phyloP scores from a whole-genome alignment of 2,329 filamentous ascomycete species.

The Colletotrichum eleusines region DNA sequence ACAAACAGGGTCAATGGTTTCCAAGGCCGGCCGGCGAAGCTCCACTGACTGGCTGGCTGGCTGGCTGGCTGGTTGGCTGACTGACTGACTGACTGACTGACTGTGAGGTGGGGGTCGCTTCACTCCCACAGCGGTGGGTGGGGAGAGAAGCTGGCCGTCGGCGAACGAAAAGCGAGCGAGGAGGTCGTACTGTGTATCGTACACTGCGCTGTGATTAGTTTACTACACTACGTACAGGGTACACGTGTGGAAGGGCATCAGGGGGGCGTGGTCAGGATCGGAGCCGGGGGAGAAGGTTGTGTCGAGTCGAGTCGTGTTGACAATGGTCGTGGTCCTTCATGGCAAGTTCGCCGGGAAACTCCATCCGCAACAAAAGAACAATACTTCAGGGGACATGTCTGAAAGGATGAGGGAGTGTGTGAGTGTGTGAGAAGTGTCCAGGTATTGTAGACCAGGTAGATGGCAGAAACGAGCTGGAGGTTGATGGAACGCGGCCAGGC shows the following conservation, averaged over 20 bases:
- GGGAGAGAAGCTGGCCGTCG: not conserved
- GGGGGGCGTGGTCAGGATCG: too few species aligned
- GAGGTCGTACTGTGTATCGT: not conserved
- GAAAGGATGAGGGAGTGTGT: not conserved
- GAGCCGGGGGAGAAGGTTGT: too few species aligned
- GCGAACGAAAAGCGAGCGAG: slow-evolving; percentile 27
- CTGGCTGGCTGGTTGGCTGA: too few species aligned
- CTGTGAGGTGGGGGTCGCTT: slow-evolving; percentile 24
- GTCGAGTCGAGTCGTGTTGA: not conserved
- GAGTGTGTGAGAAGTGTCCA: slow-evolving; percentile 1
- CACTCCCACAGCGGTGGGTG: slow-evolving; percentile 26
- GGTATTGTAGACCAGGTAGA: slow-evolving; percentile 1
- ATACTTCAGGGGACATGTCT: not conserved
- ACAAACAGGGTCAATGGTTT: slow-evolving; percentile 12
- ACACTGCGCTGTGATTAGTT: not conserved
- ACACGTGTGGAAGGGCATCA: slow-evolving; percentile 5
- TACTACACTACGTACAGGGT: too few species aligned
- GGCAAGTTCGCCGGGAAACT: not conserved
- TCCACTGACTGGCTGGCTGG: slow-evolving; percentile 8
- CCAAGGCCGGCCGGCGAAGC: slow-evolving; percentile 13
- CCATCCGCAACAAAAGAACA: not conserved
- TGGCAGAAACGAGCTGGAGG: slow-evolving; percentile 21
- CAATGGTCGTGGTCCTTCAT: not conserved
- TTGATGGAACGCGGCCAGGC: not conserved
- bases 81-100: not conserved